phyloP scores from a whole-genome alignment of 306 rosid species.

The Gastrolobium villosum region DNA sequence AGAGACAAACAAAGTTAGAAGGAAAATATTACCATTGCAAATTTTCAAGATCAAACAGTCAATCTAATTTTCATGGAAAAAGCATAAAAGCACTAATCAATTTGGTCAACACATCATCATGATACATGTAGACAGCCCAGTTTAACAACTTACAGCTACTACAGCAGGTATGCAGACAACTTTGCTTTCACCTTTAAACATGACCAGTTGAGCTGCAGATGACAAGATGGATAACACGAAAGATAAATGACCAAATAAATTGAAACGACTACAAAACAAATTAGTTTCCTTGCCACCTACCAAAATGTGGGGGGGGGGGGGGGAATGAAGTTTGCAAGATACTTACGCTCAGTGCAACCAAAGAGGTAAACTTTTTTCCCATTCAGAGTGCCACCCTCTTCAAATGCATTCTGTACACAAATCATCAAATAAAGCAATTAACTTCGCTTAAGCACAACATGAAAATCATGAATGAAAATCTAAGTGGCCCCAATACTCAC shows the following conservation, averaged over 20 bases:
- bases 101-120: not conserved
- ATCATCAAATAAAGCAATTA: not conserved
- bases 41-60: too few species aligned
- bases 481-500: conserved; percentile 46
- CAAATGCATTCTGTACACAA: conserved; percentile 70
- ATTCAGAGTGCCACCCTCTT: conserved; percentile 73
- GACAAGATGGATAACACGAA: conserved; percentile 25
- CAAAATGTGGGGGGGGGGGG: not conserved
- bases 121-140: conserved; percentile 11
- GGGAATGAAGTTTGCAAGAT: not conserved
- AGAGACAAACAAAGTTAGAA: not conserved
- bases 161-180: conserved; percentile 80
- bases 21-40: too few species aligned
- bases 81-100: not conserved
- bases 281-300: not conserved
- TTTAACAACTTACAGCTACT: conserved; percentile 75
- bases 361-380: conserved; percentile 84
- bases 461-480: not conserved
- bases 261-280: not conserved
- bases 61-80: conserved; percentile 7
- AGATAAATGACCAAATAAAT: not conserved
- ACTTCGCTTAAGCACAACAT: not conserved
- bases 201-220: conserved; percentile 83
- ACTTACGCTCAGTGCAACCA: conserved; percentile 84
- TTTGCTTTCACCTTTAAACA: conserved; percentile 72